Evolutionary conservation across 441 rosid species (phyloP), one percentile per base, ranked within the genome.

Genomic region (Hypseocharis bilobata): DNA sequence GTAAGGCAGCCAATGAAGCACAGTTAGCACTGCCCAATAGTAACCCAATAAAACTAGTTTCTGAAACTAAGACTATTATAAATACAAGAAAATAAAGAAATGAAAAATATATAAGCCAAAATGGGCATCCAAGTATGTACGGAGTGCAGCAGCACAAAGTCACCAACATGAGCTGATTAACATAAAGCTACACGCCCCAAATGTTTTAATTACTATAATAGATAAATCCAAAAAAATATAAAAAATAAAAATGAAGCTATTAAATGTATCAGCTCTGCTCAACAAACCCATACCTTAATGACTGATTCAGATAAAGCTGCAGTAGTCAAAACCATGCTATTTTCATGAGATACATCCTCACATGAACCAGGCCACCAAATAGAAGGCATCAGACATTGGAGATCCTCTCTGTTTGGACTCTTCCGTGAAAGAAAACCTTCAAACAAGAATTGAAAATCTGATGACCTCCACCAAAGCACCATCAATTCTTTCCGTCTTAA

Each of bases 311-410:
- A 85, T 71, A 94, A 84, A 66, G 94, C 91, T 36, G 88, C 66
- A 57, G 88, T 80, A 14, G 96, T 82, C 78, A 94, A 76, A 62
- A 76, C 70, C 99, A 94, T 89, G 81, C 96, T 88, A 74, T 79
- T 80, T 82, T 89, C 96, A 66, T 72, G 65, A 62, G 92, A 85
- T 36, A 82, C 71, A 72, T 87, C 96, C 77, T 94, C 99, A 66
- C 78, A 82, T 64, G 97, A 88, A 65, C 97, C 92, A 81, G 97
- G 91, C 99, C 99, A 94, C 97, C 97, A 94, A 76, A 91, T 95
- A 80, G 88, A 86, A 70, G 96, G 96, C 81, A 94, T 79, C 74
- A 91, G 73, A 72, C 80, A 79, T 70, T 89, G 93, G 60, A 94
- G 89, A 72, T 94, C 99, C 81, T 84, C 93, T 72, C 80, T 87